A percentile compares a stretch with the other conserved stretches of the same genome.
phyloP scores from a whole-genome alignment of 2,329 filamentous ascomycete species.

The Colletotrichum sansevieriae region DNA sequence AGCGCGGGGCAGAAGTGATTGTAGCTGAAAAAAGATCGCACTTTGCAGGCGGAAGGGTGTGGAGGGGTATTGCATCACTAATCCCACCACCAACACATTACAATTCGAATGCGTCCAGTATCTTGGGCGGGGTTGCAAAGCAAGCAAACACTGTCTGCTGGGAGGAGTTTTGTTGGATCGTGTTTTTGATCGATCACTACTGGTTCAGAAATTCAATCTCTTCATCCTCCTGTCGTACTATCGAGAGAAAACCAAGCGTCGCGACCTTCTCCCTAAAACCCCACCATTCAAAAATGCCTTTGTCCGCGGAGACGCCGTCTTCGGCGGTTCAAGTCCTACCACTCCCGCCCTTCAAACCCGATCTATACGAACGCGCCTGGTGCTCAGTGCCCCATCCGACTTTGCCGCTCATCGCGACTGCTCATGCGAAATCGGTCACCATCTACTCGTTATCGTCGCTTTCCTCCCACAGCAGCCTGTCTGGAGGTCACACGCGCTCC shows the following conservation, averaged over 20 bases:
- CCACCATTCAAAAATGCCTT: conserved; percentile 29
- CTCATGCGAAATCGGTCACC: conserved; percentile 87
- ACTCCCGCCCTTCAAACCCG: conserved; percentile 65
- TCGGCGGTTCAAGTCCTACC: conserved; percentile 53
- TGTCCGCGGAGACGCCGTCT: conserved; percentile 24
- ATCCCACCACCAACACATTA: background rate
- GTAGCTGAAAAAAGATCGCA: conserved; percentile 11
- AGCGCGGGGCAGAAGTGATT: conserved; percentile 11
- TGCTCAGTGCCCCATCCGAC: conserved; percentile 86
- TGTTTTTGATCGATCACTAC: background rate
- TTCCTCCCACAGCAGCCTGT: conserved; percentile 81
- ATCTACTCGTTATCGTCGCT: conserved; percentile 90
- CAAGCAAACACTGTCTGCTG: background rate
- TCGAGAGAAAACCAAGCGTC: background rate
- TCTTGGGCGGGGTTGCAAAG: background rate
- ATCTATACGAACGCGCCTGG: conserved; percentile 83
- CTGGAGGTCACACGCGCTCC: conserved; percentile 90
- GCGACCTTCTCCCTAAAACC: conserved; percentile 3
- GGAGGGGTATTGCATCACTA: conserved; percentile 33
- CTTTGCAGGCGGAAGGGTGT: background rate
- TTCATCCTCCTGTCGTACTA: background rate
- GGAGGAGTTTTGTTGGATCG: background rate
- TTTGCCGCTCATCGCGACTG: conserved; percentile 88
- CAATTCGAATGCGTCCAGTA: background rate
- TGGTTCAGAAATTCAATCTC: background rate